Base-by-base conservation (phyloP, 176 grass and related monocot species). In the Olyra latifolia region DNA sequence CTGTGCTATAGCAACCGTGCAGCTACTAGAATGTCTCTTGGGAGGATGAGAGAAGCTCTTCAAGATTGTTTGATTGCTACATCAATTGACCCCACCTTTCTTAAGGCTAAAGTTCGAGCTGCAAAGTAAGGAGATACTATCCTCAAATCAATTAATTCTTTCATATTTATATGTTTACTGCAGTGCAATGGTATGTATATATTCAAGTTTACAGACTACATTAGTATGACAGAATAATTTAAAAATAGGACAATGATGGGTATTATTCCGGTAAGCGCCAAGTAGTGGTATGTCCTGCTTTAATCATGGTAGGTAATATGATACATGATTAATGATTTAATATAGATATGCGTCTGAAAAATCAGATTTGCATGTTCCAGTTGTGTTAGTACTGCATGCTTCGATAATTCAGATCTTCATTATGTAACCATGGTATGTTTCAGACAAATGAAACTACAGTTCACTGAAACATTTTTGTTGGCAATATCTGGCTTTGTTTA, bases 1-100 rank as follows among this genome's bases (percentile, higher is more conserved):
- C 56, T 99, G 48, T 99, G 97, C 76, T 96, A 93, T 69, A 99
- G 97, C 79, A 99, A 99, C 87, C 93, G 97, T 82, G 97, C 97
- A 42, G 97, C 97, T 62, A 86, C 93, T 69, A 91, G 82, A 53
- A 99, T 99, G 93, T 87, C 88, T 39, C 78, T 95, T 72, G 97
- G 97, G 20, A 93, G 89, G 85, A 93, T 95, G 88, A 71, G 42
- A 77, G 93, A 95, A 68, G 97, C 93, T 27, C 91, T 96, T 69
- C 68, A 87, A 40, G 97, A 99, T 86, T 99, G 97, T 74, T 77
- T 88, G 53, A 84, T 77, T 81, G 93, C 97, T 55, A 77, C 60
- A 80, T 88, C 76, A 88, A 87, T 89, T 72, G 93, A 99, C 29
- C 72, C 90, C 57, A 83, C 49, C 66, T 99, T 99, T 88, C 47